Evolutionary conservation across 2,329 filamentous ascomycete species (phyloP).

Genomic region (Fonsecaea pedrosoi): DNA sequence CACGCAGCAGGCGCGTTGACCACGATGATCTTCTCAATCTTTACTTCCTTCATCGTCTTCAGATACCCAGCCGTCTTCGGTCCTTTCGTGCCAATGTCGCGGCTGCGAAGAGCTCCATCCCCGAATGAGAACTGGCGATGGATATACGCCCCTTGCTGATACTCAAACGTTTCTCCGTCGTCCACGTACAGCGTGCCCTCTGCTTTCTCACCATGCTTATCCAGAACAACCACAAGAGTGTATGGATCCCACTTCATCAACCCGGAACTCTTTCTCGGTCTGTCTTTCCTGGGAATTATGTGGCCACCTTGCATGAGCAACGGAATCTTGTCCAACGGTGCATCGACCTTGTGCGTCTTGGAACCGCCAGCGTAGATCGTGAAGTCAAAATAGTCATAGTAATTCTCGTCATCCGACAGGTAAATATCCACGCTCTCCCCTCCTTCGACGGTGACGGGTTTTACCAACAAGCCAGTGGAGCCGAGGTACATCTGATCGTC

Average conservation of each 20-base stretch:
- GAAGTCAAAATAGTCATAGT: constrained; percentile 96
- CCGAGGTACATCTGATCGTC: constrained; percentile 95
- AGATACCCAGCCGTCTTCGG: constrained; percentile 75
- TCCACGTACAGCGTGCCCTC: constrained; percentile 87
- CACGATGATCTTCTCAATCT: constrained; percentile 82
- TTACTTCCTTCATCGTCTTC: constrained; percentile 77
- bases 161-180: constrained; percentile 92
- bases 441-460: constrained; percentile 83
- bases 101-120: constrained; percentile 68
- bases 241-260: constrained; percentile 96
- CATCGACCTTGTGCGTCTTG: constrained; percentile 71
- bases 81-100: constrained; percentile 68
- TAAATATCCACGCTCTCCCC: constrained; percentile 78
- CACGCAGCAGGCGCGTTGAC: constrained; percentile 78
- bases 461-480: constrained; percentile 85
- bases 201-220: constrained; percentile 69
- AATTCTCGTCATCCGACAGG: constrained; percentile 84
- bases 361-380: constrained; percentile 74
- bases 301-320: constrained; percentile 92
- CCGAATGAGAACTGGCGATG: constrained; percentile 77
- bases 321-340: constrained; percentile 85
- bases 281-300: constrained; percentile 87
- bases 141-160: constrained; percentile 83
- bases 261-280: constrained; percentile 80
- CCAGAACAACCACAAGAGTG: constrained; percentile 80